Evolutionary conservation across 306 rosid genomes (phyloP).

Genomic region (Trifolium dubium): DNA sequence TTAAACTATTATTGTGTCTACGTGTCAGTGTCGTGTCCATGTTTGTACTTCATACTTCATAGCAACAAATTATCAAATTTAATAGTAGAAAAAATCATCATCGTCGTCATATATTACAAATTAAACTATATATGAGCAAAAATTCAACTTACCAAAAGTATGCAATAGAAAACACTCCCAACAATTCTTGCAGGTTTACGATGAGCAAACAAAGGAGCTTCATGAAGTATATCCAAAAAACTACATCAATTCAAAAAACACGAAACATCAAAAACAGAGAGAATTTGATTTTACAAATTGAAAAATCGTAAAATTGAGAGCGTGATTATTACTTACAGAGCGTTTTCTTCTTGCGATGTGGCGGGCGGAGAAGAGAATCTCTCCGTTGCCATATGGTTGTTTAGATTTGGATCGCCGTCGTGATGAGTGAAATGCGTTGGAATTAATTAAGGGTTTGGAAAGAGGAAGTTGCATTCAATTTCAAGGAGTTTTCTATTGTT

Average conservation of each 20-base stretch:
- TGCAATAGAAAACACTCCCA: conserved; percentile 83
- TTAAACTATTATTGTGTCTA: too few species aligned
- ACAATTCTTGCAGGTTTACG: conserved; percentile 79
- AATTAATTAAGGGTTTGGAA: not conserved
- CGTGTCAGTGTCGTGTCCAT: too few species aligned
- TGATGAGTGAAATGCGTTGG: conserved; percentile 20
- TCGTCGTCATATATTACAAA: too few species aligned
- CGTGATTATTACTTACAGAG: conserved; percentile 48
- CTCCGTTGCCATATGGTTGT: conserved; percentile 57
- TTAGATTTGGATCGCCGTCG: conserved; percentile 2
- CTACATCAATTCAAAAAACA: conserved; percentile 40
- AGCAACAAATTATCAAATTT: too few species aligned
- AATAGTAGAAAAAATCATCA: too few species aligned
- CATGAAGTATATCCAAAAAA: conserved; percentile 92
- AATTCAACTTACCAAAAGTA: conserved; percentile 74
- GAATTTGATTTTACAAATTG: not conserved
- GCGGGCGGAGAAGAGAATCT: conserved; percentile 58
- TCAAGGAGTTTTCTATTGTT: not conserved
- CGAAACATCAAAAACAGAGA: not conserved
- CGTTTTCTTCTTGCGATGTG: conserved; percentile 61
- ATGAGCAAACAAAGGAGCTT: conserved; percentile 91
- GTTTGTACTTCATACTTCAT: too few species aligned
- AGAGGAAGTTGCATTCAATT: conserved; percentile 13
- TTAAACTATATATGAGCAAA: too few species aligned
- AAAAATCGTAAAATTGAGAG: conserved; percentile 1